Evolutionary conservation across 2,329 filamentous ascomycete genomes (phyloP).

Genomic region (Myriosclerotinia scirpicola): DNA sequence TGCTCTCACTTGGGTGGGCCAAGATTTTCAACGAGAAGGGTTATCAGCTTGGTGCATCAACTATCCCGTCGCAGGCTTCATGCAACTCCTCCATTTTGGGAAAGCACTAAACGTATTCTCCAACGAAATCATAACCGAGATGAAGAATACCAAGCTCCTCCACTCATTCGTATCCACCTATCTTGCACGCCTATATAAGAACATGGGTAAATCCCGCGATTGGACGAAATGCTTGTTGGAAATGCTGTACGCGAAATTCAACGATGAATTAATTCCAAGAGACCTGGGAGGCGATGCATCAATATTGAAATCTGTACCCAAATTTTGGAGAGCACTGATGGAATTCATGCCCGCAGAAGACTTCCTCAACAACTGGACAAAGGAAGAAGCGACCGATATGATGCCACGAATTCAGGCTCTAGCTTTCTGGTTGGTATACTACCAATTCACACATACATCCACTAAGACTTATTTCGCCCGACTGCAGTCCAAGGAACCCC

Average conservation of each 20-base stretch:
- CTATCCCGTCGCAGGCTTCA: not conserved
- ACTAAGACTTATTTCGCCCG: not conserved
- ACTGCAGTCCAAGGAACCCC: not conserved
- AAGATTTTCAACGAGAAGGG: not conserved
- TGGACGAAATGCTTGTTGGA: not conserved
- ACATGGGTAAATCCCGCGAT: not conserved
- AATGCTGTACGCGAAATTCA: not conserved
- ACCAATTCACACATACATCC: not conserved
- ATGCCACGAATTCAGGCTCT: constrained; percentile 7
- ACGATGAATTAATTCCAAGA: not conserved
- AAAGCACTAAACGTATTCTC: not conserved
- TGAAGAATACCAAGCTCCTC: not conserved
- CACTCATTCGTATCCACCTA: not conserved
- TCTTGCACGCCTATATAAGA: not conserved
- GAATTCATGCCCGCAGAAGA: not conserved
- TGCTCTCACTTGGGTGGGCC: not conserved
- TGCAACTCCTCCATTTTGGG: not conserved
- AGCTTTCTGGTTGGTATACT: constrained; percentile 3
- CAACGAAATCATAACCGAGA: not conserved
- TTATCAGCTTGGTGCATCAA: constrained; percentile 5
- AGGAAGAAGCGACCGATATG: not conserved
- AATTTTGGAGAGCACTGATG: not conserved
- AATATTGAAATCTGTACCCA: not conserved
- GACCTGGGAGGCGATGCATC: not conserved
- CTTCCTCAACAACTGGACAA: not conserved